Conservation (phyloP, 2,329 filamentous ascomycete species). For the Calonectria montana region DNA sequence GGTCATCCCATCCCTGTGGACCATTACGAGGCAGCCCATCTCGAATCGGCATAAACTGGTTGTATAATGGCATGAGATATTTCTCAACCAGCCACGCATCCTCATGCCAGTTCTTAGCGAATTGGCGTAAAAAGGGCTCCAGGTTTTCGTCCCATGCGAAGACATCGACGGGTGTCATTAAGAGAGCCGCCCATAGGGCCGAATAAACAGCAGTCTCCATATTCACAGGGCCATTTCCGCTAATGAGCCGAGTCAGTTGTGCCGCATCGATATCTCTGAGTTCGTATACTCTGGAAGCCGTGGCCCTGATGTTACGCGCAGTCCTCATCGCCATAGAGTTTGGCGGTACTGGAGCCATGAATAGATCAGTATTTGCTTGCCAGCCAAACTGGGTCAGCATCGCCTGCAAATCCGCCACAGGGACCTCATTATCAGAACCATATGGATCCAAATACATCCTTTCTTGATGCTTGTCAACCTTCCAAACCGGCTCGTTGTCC, state of each 20-base stretch:
- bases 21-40: slow-evolving; percentile 42
- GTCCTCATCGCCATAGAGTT: slow-evolving; percentile 79
- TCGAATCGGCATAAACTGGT: slow-evolving; percentile 50
- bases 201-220: slow-evolving; percentile 74
- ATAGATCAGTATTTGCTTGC: slow-evolving; percentile 56
- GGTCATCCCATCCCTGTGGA: slow-evolving; percentile 44
- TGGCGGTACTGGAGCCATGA: slow-evolving; percentile 73
- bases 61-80: slow-evolving; percentile 72
- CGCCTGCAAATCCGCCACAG: slow-evolving; percentile 66
- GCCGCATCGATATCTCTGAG: slow-evolving; percentile 42
- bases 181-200: slow-evolving; percentile 76
- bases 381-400: slow-evolving; percentile 65
- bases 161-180: slow-evolving; percentile 62
- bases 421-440: slow-evolving; percentile 74
- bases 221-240: slow-evolving; percentile 54
- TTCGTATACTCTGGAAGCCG: slow-evolving; percentile 56
- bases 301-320: slow-evolving; percentile 80
- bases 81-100: slow-evolving; percentile 79
- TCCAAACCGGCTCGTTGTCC: slow-evolving; percentile 58
- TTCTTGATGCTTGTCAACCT: slow-evolving; percentile 51
- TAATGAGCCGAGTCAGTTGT: slow-evolving; percentile 49
- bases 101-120: slow-evolving; percentile 59
- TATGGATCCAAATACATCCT: slow-evolving; percentile 89
- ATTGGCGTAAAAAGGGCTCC: slow-evolving; percentile 68
- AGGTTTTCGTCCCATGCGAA: slow-evolving; percentile 71